phyloP scores from a whole-genome alignment of 2,329 filamentous ascomycete genomes.

The Pseudogymnoascus sp. region DNA sequence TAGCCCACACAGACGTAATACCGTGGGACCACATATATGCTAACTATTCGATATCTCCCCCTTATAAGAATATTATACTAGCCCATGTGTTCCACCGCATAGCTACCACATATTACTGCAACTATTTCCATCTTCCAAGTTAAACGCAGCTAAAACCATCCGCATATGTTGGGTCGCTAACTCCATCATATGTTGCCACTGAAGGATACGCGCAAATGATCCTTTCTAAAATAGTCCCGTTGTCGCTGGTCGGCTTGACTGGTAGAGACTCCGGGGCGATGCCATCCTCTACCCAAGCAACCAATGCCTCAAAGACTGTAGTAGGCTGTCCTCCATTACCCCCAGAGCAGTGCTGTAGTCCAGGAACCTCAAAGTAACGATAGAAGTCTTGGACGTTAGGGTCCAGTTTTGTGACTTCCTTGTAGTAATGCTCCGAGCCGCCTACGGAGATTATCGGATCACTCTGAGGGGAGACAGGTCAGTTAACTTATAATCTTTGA shows the following conservation, averaged over 20 bases:
- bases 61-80: background rate
- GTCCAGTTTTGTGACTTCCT: conserved; percentile 18
- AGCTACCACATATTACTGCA: background rate
- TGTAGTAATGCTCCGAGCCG: conserved; percentile 24
- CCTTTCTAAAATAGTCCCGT: background rate
- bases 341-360: conserved; percentile 29
- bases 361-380: conserved; percentile 28
- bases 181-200: conserved; percentile 3
- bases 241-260: background rate
- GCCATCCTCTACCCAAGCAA: conserved; percentile 29
- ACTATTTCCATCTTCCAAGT: background rate
- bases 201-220: conserved; percentile 12
- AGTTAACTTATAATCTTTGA: background rate
- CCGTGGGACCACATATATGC: background rate
- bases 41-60: background rate
- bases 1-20: background rate
- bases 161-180: background rate
- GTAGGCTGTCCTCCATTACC: conserved; percentile 25
- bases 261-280: conserved; percentile 21
- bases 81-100: background rate
- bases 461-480: background rate
- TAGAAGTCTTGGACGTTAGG: conserved; percentile 27
- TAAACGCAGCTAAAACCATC: conserved; percentile 1
- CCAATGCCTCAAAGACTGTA: conserved; percentile 24
- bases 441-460: conserved; percentile 14